Base-by-base conservation (phyloP, 805 yeast species). In the Huiozyma naganishii region DNA sequence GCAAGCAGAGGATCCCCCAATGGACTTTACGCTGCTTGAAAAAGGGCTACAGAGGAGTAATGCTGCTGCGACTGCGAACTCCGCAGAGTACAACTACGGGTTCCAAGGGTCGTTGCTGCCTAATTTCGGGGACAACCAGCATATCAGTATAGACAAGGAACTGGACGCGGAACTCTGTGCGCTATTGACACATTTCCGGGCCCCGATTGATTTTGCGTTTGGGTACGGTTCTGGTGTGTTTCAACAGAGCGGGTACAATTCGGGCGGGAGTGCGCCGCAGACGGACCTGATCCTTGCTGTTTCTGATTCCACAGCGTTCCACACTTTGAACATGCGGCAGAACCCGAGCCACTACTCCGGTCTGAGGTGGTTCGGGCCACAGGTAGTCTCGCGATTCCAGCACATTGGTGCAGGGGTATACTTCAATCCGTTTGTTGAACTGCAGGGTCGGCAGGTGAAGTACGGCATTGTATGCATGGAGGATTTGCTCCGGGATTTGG, bases 201-300 rank as follows among this genome's bases (percentile, higher is more conserved):
- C 90, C 1, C 89, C 92, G 0, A 74, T 87, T 10, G 68, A 77
- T 43, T 83, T 76, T 53, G 80, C 95, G 1, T 84, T 90, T 64
- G 98, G 97, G 0, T 90, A 90, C 62, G 98, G 98, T 2, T 83
- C 95, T 6, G 95, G 95, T 5, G 95, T 92, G 1, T 84, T 92
- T 54, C 72, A 77, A 33, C 98, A 90, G 60, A 80, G 79, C 5
- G 63, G 67, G n/a, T 71, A 74, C 49, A 32, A 28, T 3, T 17
- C 13, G 4, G 5, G 29, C 9, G 28, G 13, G 6, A 57, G 61
- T 9, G 71, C 72, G 32, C 81, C 88, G 0, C 97, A 92, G 61
- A 76, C 86, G 9, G 98, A 92, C 60, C 64, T 92, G 62, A 83
- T 90, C 9, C 79, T 83, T 54, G 87, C 85, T 1, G 97, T 89